Percentiles rank a stretch among this genome's conserved stretches.
phyloP scores from a whole-genome alignment of 1,284 basidiomycete species.

The Xerocomus amazonicus region DNA sequence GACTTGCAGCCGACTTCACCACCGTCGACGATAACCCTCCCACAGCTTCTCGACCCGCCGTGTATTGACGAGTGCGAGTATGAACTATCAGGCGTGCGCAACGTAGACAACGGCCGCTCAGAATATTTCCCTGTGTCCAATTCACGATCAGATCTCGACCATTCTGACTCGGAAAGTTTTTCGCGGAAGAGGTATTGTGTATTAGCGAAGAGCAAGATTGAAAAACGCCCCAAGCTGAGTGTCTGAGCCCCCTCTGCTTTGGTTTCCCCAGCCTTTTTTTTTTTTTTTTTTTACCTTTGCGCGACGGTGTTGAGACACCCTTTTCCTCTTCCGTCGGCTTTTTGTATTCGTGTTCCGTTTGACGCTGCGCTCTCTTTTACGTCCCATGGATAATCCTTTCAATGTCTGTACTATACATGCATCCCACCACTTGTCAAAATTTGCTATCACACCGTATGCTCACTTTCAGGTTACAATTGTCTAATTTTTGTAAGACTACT shows the following conservation, averaged over 20 bases:
- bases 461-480: slow-evolving; percentile 20
- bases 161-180: slow-evolving; percentile 25
- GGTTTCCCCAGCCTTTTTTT: neutral
- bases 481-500: slow-evolving; percentile 34
- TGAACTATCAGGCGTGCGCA: slow-evolving; percentile 23
- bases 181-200: slow-evolving; percentile 26
- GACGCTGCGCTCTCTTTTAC: slow-evolving; percentile 14
- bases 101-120: slow-evolving; percentile 28
- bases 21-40: slow-evolving; percentile 28
- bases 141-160: slow-evolving; percentile 38
- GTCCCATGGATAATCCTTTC: slow-evolving; percentile 24
- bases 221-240: slow-evolving; percentile 32
- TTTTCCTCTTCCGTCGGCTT: neutral
- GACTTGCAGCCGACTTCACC: slow-evolving; percentile 35
- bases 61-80: slow-evolving; percentile 25
- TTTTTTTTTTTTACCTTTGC: slow-evolving; percentile 3
- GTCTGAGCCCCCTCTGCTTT: slow-evolving; percentile 16
- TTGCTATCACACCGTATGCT: slow-evolving; percentile 23
- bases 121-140: slow-evolving; percentile 41
- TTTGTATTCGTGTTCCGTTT: slow-evolving; percentile 9
- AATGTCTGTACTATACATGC: slow-evolving; percentile 29
- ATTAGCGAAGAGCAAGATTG: slow-evolving; percentile 20
- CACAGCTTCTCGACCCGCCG: slow-evolving; percentile 30
- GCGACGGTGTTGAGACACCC: neutral
- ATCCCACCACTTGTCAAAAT: slow-evolving; percentile 18